Evolutionary conservation across 129 eudicot species (phyloP), one percentile per base, ranked within the genome.

Genomic region (Rutidosis leptorrhynchoides): DNA sequence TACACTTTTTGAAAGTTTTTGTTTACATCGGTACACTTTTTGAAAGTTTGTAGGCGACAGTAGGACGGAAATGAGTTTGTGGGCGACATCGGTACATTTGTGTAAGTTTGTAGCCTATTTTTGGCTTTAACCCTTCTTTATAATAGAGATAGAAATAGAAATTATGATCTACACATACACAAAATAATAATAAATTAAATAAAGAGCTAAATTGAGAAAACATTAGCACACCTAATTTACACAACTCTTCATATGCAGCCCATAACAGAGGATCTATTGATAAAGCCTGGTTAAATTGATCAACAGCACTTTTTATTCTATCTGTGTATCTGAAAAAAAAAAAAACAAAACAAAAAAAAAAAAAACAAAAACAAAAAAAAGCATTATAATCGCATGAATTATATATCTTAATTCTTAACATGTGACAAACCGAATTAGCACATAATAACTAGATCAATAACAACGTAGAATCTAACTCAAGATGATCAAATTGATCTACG

Each of bases 221-320:
- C 14, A 16, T 26, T 46, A 48, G 48, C 82, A 64, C 52, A 89
- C 99, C 99, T 88, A 94, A 81, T 48, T 82, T 77, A 74, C 97
- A 94, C 57, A 94, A 81, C 75, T 94, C 99, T 72, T 89, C 99
- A 67, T 94, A 94, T 40, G 99, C 99, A 80, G 83, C 83, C 99
- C 99, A 94, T 59, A 89, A 70, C 63, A 94, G 72, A 33, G 99
- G 97, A 87, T 94, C 97, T 68, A 94, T 52, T 51, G 90, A 89
- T 67, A 94, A 79, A 12, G 95, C 99, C 82, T 84, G 99, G 73
- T 86, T 89, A 64, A 94, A 94, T 62, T 89, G 97, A 74, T 81
- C 83, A 67, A 75, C 82, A 23, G 99, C 95, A 79, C 68, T 81
- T 78, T 79, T 82, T 46, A 82, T 75, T 77, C 99, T 84, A 77